Evolutionary conservation across 202 grass and related monocot species (phyloP).

Genomic region (Panicum virgatum): DNA sequence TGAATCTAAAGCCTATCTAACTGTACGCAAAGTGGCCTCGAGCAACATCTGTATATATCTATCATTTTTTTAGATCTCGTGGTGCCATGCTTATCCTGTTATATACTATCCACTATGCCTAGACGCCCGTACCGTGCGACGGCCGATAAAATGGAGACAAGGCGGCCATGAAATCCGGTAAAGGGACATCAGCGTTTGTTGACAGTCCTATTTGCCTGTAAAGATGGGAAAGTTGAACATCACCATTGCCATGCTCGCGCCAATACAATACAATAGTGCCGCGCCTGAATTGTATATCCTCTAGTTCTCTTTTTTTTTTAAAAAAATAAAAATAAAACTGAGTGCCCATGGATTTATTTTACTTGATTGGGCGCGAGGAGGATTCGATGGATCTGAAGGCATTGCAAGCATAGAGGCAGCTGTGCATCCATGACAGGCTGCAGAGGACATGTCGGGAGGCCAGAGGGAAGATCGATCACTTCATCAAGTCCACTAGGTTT

Average conservation of each 20-base stretch:
- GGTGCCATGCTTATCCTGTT: conserved; percentile 10
- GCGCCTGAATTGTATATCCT: neutral
- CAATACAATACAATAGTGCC: neutral
- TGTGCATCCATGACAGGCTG: conserved; percentile 30
- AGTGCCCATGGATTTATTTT: neutral
- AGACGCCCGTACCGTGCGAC: conserved; percentile 21
- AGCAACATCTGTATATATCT: neutral
- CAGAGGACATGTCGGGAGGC: conserved; percentile 44
- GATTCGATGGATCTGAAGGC: conserved; percentile 11
- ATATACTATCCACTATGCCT: conserved; percentile 15
- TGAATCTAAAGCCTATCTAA: neutral
- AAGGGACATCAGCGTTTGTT: conserved; percentile 1
- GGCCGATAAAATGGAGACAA: conserved; percentile 35
- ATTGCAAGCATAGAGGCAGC: conserved; percentile 12
- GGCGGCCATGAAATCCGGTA: conserved; percentile 41
- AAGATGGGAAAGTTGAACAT: conserved; percentile 41
- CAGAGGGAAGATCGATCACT: neutral
- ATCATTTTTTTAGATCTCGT: neutral
- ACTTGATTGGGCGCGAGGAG: neutral
- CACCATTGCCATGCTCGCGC: conserved; percentile 8
- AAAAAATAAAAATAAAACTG: neutral
- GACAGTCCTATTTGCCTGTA: conserved; percentile 11
- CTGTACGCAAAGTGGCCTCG: conserved; percentile 8
- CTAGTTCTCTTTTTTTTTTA: too few relatives aligned
- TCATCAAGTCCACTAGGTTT: neutral